These are phyloP conservation scores for Hymenoscyphus infarciens DNA, from an alignment of 2,329 filamentous ascomycete species.

Conservation along the genomic window DNA sequence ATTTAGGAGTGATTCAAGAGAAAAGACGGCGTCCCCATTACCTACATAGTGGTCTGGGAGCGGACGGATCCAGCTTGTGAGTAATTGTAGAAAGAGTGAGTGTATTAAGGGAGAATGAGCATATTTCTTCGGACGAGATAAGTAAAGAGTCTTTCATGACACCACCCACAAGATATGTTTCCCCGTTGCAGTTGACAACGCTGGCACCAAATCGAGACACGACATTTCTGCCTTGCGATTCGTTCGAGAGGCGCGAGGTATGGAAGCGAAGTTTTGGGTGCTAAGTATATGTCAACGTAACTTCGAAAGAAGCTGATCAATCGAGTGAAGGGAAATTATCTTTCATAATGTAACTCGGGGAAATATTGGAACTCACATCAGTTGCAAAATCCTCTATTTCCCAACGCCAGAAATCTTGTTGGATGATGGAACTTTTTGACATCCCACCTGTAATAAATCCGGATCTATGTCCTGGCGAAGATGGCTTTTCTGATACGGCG, in stretches of 20 bases:
- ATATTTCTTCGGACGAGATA: slow-evolving; percentile 49
- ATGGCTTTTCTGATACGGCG: background rate
- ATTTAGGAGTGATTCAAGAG: no score
- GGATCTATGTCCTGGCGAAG: slow-evolving; percentile 20
- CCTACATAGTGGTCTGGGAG: slow-evolving; percentile 59
- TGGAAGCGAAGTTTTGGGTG: slow-evolving; percentile 35
- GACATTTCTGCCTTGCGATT: background rate
- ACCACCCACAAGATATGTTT: slow-evolving; percentile 43
- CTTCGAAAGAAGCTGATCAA: background rate
- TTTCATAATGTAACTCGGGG: background rate
- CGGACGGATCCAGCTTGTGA: background rate
- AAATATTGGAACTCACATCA: slow-evolving; percentile 17
- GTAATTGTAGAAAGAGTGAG: background rate
- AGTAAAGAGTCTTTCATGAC: slow-evolving; percentile 43
- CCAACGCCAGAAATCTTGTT: slow-evolving; percentile 65
- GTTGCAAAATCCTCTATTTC: slow-evolving; percentile 39
- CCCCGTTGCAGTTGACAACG: slow-evolving; percentile 32
- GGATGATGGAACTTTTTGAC: slow-evolving; percentile 57
- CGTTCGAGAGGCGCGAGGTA: background rate
- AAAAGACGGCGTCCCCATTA: no score
- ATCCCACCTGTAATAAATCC: slow-evolving; percentile 75
- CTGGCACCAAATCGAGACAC: slow-evolving; percentile 43
- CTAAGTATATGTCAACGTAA: slow-evolving; percentile 4
- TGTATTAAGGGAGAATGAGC: slow-evolving; percentile 13
- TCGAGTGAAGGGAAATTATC: no score